phyloP scores from a whole-genome alignment of 805 yeast genomes.

The Metschnikowia gelsemii region DNA sequence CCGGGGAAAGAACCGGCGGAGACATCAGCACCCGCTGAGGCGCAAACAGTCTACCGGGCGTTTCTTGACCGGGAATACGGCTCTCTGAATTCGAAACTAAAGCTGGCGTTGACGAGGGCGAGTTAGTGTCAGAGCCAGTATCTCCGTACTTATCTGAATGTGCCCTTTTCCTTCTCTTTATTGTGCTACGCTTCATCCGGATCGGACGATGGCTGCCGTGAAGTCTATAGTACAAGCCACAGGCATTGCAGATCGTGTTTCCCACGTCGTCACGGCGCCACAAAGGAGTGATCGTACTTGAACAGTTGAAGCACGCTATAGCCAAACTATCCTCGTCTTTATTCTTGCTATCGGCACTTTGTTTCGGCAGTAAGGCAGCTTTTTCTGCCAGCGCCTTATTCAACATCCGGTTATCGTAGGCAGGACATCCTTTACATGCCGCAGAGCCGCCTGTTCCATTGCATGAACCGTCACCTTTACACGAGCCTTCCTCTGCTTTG shows the following conservation, averaged over 20 bases:
- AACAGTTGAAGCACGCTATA: constrained; percentile 80
- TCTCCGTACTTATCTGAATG: constrained; percentile 8
- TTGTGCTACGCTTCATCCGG: constrained; percentile 67
- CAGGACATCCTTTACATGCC: constrained; percentile 82
- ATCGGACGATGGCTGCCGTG: constrained; percentile 80
- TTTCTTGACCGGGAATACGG: constrained; percentile 2
- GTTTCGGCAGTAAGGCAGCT: constrained; percentile 14
- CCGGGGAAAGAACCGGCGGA: constrained; percentile 3
- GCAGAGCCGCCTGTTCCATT: constrained; percentile 85
- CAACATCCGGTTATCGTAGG: constrained; percentile 67
- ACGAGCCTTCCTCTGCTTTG: constrained; percentile 52
- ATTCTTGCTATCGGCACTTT: no score
- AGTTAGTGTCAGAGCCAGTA: not conserved
- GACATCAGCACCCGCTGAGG: constrained; percentile 2
- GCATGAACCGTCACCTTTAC: constrained; percentile 76
- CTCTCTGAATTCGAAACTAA: not conserved
- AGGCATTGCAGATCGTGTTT: constrained; percentile 83
- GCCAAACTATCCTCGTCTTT: constrained; percentile 46
- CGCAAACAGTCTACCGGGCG: not conserved
- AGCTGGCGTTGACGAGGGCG: constrained; percentile 4
- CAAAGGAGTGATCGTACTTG: constrained; percentile 79
- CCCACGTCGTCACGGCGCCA: constrained; percentile 86
- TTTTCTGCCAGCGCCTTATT: constrained; percentile 13
- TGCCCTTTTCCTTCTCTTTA: constrained; percentile 67
- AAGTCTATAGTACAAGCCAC: constrained; percentile 73